Evolutionary conservation across 768 basidiomycete genomes (phyloP).

Genomic region (Rhizopogon sp.): DNA sequence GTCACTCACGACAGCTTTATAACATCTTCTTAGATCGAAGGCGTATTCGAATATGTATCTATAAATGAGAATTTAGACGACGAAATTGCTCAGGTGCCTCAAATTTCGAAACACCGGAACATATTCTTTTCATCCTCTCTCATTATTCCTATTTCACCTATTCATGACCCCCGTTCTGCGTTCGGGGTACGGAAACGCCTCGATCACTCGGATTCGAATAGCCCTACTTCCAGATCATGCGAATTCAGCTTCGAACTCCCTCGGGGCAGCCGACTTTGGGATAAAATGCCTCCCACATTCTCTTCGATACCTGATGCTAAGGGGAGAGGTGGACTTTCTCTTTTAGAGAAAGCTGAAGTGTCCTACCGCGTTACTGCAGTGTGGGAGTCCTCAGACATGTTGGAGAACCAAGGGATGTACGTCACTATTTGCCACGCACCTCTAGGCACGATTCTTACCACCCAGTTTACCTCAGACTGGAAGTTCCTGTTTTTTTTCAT

Average conservation of each 20-base stretch:
- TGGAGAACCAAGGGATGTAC: slow-evolving; percentile 43
- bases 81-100: slow-evolving; percentile 15
- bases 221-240: slow-evolving; percentile 24
- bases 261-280: slow-evolving; percentile 39
- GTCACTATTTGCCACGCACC: slow-evolving; percentile 16
- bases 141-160: slow-evolving; percentile 33
- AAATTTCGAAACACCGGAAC: slow-evolving; percentile 30
- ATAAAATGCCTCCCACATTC: slow-evolving; percentile 62
- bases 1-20: background rate
- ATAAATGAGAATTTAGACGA: slow-evolving; percentile 14
- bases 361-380: slow-evolving; percentile 50
- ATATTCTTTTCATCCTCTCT: slow-evolving; percentile 48
- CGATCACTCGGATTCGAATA: slow-evolving; percentile 36
- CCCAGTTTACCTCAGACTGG: slow-evolving; percentile 38
- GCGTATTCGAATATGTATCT: slow-evolving; percentile 45
- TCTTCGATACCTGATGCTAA: slow-evolving; percentile 28
- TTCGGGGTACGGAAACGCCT: slow-evolving; percentile 42
- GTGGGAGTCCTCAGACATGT: slow-evolving; percentile 52
- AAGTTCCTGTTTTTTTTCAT: slow-evolving; percentile 59
- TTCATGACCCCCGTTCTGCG: slow-evolving; percentile 20
- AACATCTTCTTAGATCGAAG: slow-evolving; percentile 48
- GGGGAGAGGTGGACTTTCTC: slow-evolving; percentile 18
- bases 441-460: slow-evolving; percentile 2
- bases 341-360: slow-evolving; percentile 37
- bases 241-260: slow-evolving; percentile 57